phyloP scores from a whole-genome alignment of 1,284 basidiomycete genomes.

The Marasmius oreades region DNA sequence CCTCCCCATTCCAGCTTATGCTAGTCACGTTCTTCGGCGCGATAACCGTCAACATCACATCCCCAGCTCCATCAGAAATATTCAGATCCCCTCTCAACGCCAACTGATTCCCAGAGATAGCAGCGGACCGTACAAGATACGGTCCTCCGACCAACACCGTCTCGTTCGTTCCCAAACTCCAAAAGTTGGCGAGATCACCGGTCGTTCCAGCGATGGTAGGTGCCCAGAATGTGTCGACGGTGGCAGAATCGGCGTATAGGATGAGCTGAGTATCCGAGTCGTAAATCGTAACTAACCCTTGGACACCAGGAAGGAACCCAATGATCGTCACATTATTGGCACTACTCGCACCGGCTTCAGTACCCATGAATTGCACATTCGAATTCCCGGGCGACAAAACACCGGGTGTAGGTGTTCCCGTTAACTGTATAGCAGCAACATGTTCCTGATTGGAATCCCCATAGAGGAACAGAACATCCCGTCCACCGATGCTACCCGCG shows the following conservation, averaged over 20 bases:
- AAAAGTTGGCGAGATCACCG: constrained; percentile 40
- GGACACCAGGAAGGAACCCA: constrained; percentile 49
- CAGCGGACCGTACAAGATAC: constrained; percentile 50
- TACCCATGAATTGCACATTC: background rate
- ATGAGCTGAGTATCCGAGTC: constrained; percentile 66
- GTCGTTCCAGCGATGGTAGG: constrained; percentile 24
- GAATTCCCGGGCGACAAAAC: constrained; percentile 1
- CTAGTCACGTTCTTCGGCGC: constrained; percentile 45
- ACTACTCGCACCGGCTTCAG: constrained; percentile 11
- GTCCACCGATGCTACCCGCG: constrained; percentile 59
- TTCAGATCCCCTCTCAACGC: constrained; percentile 47
- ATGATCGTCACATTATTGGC: constrained; percentile 33
- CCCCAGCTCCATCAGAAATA: constrained; percentile 18
- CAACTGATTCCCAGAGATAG: constrained; percentile 34
- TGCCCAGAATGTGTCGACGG: constrained; percentile 53
- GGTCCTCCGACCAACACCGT: constrained; percentile 55
- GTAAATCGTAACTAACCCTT: constrained; percentile 58
- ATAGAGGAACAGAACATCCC: constrained; percentile 69
- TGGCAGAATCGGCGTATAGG: constrained; percentile 59
- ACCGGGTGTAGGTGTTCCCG: constrained; percentile 40
- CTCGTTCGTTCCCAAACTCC: constrained; percentile 48
- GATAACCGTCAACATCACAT: constrained; percentile 45
- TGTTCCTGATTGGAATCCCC: constrained; percentile 58
- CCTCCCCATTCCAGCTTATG: constrained; percentile 70
- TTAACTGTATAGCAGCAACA: constrained; percentile 49